Evolutionary conservation across 345 rosid species (phyloP), one percentile per base, ranked within the genome.

Genomic region (Acer negundo): DNA sequence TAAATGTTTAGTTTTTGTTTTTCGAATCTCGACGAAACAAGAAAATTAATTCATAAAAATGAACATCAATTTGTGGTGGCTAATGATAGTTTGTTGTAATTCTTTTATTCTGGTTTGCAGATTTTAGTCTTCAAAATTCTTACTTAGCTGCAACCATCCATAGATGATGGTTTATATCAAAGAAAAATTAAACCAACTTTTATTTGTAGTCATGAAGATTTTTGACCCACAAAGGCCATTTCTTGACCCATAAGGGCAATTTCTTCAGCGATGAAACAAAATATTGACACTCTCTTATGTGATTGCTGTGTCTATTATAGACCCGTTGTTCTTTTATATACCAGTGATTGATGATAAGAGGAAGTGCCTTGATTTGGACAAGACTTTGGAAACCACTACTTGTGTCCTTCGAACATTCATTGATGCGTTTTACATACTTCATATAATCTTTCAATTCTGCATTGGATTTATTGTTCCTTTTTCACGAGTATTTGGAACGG

Each of bases 401-500:
- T 84, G 90, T 22, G 59, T 90, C 63, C 83, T 94, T 64, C 86
- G 98, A 10, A 82, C 91, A 0, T 73, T 80, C 78, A 53, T 85
- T 1, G 98, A 92, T 85, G 73, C 59, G 6, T 87, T 94, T 47
- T 91, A 90, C 59, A n/a, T 87, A 35, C 76, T 89, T 76, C 97
- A 80, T 23, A 90, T 94, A 42, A 70, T 89, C 71, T 91, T 92
- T 80, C 92, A 90, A 70, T 93, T 93, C 77, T 87, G 90, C 2
- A 93, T 97, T 7, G 98, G 92, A 73, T 92, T 87, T 71, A 82
- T 93, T 7, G 84, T 95, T 71, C 93, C 93, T 73, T 73, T 90
- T 79, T 91, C 98, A 10, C 88, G 95, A 35, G 97, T 90, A 4
- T 89, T 93, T 40, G 98, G 98, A 56, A 89, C 95, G 82, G 98